phyloP scores from a whole-genome alignment of 202 grass and related monocot genomes.

The Carex arenaria region DNA sequence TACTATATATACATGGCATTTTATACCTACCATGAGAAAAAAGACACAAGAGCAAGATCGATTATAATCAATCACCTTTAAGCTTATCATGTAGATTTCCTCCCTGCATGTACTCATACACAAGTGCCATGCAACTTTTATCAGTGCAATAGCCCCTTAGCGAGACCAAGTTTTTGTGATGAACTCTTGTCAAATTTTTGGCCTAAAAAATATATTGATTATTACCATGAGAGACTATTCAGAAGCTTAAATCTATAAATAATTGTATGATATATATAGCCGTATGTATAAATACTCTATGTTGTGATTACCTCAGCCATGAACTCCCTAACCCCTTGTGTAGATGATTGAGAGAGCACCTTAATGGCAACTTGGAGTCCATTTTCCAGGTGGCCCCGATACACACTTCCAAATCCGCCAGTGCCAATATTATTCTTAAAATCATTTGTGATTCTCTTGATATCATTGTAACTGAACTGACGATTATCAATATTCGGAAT shows the following conservation, averaged over 20 bases:
- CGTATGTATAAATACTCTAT: too few species aligned
- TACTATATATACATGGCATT: background rate
- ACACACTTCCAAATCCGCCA: slow-evolving; percentile 42
- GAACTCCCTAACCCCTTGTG: slow-evolving; percentile 22
- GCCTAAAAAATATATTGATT: background rate
- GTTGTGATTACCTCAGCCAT: slow-evolving; percentile 27
- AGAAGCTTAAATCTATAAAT: slow-evolving; percentile 1
- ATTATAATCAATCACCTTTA: slow-evolving; percentile 5
- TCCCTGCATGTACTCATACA: slow-evolving; percentile 45
- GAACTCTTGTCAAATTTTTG: slow-evolving; percentile 20
- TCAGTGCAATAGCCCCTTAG: slow-evolving; percentile 39
- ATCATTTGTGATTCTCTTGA: slow-evolving; percentile 34
- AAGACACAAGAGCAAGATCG: background rate
- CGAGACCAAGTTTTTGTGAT: slow-evolving; percentile 24
- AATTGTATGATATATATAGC: too few species aligned
- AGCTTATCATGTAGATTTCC: slow-evolving; percentile 38
- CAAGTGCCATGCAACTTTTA: slow-evolving; percentile 29
- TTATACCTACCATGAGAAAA: background rate
- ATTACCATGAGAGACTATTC: background rate
- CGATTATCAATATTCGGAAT: background rate
- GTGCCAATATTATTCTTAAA: slow-evolving; percentile 32
- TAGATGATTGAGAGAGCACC: slow-evolving; percentile 18
- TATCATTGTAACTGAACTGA: slow-evolving; percentile 30
- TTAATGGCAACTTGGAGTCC: slow-evolving; percentile 38
- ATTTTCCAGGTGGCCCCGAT: slow-evolving; percentile 22